Conservation (phyloP, 2,329 filamentous ascomycete genomes). For the Phyllosticta ampelicida region DNA sequence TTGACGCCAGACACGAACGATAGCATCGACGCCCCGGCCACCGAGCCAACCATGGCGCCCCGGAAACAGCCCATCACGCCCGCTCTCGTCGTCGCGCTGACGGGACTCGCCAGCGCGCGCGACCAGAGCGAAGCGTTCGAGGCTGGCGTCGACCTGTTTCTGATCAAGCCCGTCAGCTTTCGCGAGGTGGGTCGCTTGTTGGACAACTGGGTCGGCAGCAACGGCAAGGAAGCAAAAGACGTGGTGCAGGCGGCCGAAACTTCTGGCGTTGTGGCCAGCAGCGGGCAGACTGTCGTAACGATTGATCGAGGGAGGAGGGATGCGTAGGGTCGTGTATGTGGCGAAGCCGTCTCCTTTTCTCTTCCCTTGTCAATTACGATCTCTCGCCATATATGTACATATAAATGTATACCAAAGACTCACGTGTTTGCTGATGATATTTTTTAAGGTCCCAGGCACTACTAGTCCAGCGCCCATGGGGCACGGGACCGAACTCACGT, state of each 20-base stretch:
- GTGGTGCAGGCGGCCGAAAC: not conserved
- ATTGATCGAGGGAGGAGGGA: too few species aligned
- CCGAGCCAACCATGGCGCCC: not conserved
- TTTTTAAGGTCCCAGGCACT: too few species aligned
- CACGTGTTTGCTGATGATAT: too few species aligned
- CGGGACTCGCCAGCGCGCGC: slow-evolving; percentile 33
- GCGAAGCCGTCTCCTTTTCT: too few species aligned
- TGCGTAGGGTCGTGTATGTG: not conserved
- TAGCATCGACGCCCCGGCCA: not conserved
- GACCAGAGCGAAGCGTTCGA: slow-evolving; percentile 34
- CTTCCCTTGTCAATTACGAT: too few species aligned
- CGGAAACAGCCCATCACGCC: not conserved
- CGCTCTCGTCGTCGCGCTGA: slow-evolving; percentile 35
- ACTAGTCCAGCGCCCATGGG: too few species aligned
- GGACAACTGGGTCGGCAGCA: slow-evolving; percentile 22
- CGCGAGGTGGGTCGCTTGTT: slow-evolving; percentile 32
- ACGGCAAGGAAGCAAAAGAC: slow-evolving; percentile 1
- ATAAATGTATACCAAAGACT: too few species aligned
- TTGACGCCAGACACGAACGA: not conserved
- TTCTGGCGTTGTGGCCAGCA: not conserved
- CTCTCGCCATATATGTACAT: too few species aligned
- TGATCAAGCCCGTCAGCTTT: slow-evolving; percentile 38
- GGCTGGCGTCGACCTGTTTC: slow-evolving; percentile 35
- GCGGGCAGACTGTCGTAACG: not conserved
- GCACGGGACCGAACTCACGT: too few species aligned